Evolutionary conservation across 257 asterid genomes (phyloP), one percentile per base, ranked within the genome.

Genomic region (Apocynum venetum): DNA sequence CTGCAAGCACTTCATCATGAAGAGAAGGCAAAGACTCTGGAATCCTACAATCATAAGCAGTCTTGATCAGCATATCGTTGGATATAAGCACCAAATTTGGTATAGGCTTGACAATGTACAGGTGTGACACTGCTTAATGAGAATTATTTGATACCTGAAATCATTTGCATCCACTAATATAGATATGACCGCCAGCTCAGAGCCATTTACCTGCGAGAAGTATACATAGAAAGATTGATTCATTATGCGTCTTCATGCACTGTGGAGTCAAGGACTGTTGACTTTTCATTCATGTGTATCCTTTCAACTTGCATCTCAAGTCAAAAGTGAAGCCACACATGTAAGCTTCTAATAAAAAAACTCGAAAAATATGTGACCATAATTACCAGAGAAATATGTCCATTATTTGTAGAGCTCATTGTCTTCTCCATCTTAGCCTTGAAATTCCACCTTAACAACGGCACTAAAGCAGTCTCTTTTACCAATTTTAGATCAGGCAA

Each of bases 1-100:
- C 91, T 71, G 97, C 98, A 63, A 94, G 89, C 80, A 92, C 98
- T 86, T 86, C 93, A 86, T 92, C 97, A 63, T 94, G 97, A 75
- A 94, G 97, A 80, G 72, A 81, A 56, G 97, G 97, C 80, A 90
- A 83, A 85, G 93, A 90, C 80, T 88, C 92, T 3, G 96, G 97
- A 73, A 90, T 88, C 88, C 98, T 92, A 80, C 67, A 71, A 78
- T 73, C 38, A 48, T 56, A 65, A 61, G 57, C 69, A 76, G 53
- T 77, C 72, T 59, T 40, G 41, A 72, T 83, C 63, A 87, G 76
- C 63, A 55, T 83, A 65, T 14, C 17, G 44, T 38, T n/a, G 68
- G 59, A 35, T 35, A 55, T 40, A 68, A 19, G 40, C 36, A 46
- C 55, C 35, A 47, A 25, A 20, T 36, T 7, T 46, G 9, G 12